Conservation (phyloP, 1,284 basidiomycete genomes). For the Mycosarcoma mackinlayi region DNA sequence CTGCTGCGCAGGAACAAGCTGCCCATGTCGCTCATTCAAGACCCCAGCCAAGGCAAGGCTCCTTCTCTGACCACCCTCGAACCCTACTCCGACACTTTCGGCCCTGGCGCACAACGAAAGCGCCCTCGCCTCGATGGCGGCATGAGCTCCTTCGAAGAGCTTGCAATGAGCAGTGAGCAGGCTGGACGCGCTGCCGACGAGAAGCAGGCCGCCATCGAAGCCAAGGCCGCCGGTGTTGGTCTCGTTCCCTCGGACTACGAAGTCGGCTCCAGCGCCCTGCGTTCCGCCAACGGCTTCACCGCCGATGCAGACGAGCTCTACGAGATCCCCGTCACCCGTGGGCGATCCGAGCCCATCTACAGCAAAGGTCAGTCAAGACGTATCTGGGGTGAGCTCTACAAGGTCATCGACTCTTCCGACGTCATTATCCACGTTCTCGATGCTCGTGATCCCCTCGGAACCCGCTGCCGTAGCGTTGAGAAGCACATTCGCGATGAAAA, state of each 20-base stretch:
- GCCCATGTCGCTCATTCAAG: conserved; percentile 66
- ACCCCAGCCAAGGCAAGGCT: conserved; percentile 59
- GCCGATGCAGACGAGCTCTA: conserved; percentile 59
- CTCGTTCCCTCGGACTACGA: conserved; percentile 66
- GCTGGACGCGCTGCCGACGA: conserved; percentile 55
- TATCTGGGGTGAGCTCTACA: conserved; percentile 98
- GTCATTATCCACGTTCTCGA: conserved; percentile 96
- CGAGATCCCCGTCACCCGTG: conserved; percentile 63
- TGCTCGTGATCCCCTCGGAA: conserved; percentile 93
- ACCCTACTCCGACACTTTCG: conserved; percentile 64
- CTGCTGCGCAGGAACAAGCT: conserved; percentile 66
- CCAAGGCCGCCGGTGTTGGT: conserved; percentile 58
- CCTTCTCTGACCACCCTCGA: conserved; percentile 63
- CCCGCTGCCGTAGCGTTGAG: conserved; percentile 94
- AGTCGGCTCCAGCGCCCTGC: conserved; percentile 54
- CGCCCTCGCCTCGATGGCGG: conserved; percentile 64
- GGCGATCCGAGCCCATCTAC: conserved; percentile 66
- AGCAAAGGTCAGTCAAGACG: conserved; percentile 70
- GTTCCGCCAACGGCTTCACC: conserved; percentile 59
- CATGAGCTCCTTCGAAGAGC: conserved; percentile 63
- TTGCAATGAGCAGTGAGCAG: conserved; percentile 56
- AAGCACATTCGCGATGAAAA: conserved; percentile 96
- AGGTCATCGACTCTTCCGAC: conserved; percentile 98
- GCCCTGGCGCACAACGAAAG: conserved; percentile 66
- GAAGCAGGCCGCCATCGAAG: conserved; percentile 51